Evolutionary conservation across 1,284 basidiomycete genomes (phyloP).

Genomic region (Leccinum subrobustum): DNA sequence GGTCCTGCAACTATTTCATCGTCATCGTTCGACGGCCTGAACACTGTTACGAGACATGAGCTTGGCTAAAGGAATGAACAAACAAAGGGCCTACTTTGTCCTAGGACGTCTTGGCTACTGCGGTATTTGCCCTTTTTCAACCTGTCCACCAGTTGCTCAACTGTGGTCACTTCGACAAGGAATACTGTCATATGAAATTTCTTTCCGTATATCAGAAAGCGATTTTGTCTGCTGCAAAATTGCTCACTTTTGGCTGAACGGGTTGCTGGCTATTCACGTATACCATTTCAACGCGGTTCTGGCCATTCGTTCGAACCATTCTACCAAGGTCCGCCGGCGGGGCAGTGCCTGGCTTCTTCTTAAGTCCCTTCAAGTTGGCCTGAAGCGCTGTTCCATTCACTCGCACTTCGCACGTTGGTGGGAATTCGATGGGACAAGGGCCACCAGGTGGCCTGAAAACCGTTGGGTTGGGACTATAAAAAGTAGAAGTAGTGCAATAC

Average conservation of each 20-base stretch:
- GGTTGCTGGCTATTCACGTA: constrained; percentile 90
- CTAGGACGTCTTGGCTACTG: constrained; percentile 64
- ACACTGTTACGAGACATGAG: constrained; percentile 48
- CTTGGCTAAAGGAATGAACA: not conserved
- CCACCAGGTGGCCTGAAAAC: constrained; percentile 50
- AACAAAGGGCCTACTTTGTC: constrained; percentile 51
- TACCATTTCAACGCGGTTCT: constrained; percentile 80
- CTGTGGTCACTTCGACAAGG: constrained; percentile 73
- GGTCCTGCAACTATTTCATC: constrained; percentile 88
- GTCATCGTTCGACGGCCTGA: constrained; percentile 60
- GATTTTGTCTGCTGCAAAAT: not conserved
- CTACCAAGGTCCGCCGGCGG: constrained; percentile 85
- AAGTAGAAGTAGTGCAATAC: constrained; percentile 91
- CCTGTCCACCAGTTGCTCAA: constrained; percentile 64
- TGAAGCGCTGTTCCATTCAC: constrained; percentile 71
- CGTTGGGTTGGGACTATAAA: constrained; percentile 55
- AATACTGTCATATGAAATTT: constrained; percentile 86
- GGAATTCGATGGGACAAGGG: constrained; percentile 85
- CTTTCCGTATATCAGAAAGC: constrained; percentile 57
- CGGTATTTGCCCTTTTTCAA: constrained; percentile 67
- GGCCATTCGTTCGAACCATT: constrained; percentile 47
- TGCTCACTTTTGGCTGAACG: constrained; percentile 60
- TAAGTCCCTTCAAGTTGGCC: constrained; percentile 87
- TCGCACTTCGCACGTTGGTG: constrained; percentile 86
- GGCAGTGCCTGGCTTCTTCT: constrained; percentile 96